Conservation (phyloP, 2,329 filamentous ascomycete genomes). For the Neonectria punicea region DNA sequence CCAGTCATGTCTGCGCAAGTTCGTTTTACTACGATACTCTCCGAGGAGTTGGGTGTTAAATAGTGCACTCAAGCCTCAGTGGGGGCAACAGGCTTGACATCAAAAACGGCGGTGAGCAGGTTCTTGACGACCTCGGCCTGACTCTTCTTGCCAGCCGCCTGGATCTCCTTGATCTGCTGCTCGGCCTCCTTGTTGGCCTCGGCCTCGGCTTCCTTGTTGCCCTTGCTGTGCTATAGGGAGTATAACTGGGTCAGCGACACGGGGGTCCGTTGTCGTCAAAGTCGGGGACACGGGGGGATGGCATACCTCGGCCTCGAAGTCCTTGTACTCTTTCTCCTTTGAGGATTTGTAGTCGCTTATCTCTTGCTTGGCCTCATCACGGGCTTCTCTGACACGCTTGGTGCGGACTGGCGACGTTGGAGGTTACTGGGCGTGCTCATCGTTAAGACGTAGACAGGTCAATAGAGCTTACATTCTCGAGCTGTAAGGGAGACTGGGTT, state of each 20-base stretch:
- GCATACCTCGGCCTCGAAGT: slow-evolving; percentile 80
- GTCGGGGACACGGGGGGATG: not conserved
- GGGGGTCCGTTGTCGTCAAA: too few species aligned
- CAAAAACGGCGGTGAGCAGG: slow-evolving; percentile 84
- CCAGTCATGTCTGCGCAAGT: slow-evolving; percentile 13
- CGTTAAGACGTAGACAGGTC: slow-evolving; percentile 17
- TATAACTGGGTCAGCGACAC: slow-evolving; percentile 17
- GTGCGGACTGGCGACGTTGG: slow-evolving; percentile 69
- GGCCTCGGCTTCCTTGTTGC: slow-evolving; percentile 82
- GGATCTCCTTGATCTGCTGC: slow-evolving; percentile 83
- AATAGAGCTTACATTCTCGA: slow-evolving; percentile 80
- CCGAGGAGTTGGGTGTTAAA: not conserved
- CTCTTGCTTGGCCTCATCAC: slow-evolving; percentile 96
- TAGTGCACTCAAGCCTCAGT: slow-evolving; percentile 38
- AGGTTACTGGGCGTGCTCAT: slow-evolving; percentile 10
- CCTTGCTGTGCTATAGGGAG: slow-evolving; percentile 80
- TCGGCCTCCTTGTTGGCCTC: slow-evolving; percentile 85
- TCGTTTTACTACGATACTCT: not conserved
- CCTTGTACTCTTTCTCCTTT: slow-evolving; percentile 96
- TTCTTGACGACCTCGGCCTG: slow-evolving; percentile 84
- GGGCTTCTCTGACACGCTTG: slow-evolving; percentile 96
- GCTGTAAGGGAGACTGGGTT: slow-evolving; percentile 59
- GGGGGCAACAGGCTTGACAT: slow-evolving; percentile 77
- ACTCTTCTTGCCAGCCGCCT: slow-evolving; percentile 80
- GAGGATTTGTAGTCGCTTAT: slow-evolving; percentile 90